These are phyloP conservation scores for Pulveroboletus sp. DNA, from an alignment of 768 basidiomycete genomes.

Conservation along the genomic window DNA sequence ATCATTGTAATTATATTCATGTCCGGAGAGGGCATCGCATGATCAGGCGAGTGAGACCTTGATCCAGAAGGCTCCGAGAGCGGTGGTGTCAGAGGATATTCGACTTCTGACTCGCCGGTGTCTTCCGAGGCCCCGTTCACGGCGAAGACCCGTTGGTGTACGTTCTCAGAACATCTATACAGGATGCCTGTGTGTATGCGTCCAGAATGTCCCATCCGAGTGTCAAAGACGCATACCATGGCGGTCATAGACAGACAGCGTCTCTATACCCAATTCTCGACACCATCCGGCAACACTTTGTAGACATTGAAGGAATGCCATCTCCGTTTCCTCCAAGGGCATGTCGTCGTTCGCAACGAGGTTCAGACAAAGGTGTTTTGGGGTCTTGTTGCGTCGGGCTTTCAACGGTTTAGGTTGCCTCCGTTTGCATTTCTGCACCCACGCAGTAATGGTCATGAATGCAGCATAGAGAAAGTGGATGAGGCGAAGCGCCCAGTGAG, in stretches of 20 bases:
- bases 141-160: conserved; percentile 36
- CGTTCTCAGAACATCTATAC: conserved; percentile 35
- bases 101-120: conserved; percentile 50
- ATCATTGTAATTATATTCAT: conserved; percentile 19
- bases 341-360: conserved; percentile 44
- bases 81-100: conserved; percentile 77
- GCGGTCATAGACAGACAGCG: conserved; percentile 69
- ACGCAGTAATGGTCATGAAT: conserved; percentile 36
- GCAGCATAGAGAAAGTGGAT: conserved; percentile 57
- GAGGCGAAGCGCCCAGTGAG: conserved; percentile 44
- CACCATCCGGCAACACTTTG: conserved; percentile 57
- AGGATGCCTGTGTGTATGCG: conserved; percentile 35
- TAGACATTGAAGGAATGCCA: conserved; percentile 49
- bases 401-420: conserved; percentile 44
- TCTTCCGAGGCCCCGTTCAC: conserved; percentile 24
- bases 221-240: conserved; percentile 45
- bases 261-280: conserved; percentile 51
- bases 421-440: conserved; percentile 35
- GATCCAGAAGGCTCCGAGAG: conserved; percentile 68
- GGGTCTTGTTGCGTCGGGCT: conserved; percentile 52
- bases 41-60: conserved; percentile 53
- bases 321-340: conserved; percentile 34
- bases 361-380: conserved; percentile 62
- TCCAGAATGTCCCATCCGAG: conserved; percentile 2
- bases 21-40: conserved; percentile 3